Evolutionary conservation across 495 filamentous ascomycete species (phyloP).

Genomic region (Neurospora sp.): DNA sequence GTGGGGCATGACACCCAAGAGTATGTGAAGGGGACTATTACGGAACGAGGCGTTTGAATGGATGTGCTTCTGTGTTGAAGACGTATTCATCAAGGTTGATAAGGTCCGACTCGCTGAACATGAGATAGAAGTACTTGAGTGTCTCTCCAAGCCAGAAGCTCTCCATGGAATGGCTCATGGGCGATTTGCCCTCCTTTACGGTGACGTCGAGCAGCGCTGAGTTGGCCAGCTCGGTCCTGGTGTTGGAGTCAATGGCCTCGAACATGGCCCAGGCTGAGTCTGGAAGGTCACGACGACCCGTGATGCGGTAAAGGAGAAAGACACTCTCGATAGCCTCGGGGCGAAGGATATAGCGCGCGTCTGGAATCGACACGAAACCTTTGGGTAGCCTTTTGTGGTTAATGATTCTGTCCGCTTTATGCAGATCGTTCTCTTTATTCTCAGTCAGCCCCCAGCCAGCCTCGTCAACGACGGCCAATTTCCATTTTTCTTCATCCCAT

Average conservation of each 20-base stretch:
- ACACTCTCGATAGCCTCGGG: conserved; percentile 58
- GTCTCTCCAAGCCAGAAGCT: conserved; percentile 43
- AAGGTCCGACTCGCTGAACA: conserved; percentile 61
- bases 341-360: conserved; percentile 60
- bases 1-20: not conserved
- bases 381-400: conserved; percentile 50
- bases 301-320: conserved; percentile 61
- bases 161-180: conserved; percentile 38
- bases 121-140: conserved; percentile 58
- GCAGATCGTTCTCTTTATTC: conserved; percentile 4
- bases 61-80: conserved; percentile 83
- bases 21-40: not conserved
- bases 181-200: conserved; percentile 12
- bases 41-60: conserved; percentile 38
- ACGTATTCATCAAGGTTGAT: conserved; percentile 67
- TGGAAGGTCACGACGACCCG: conserved; percentile 39
- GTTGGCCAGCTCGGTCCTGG: conserved; percentile 40
- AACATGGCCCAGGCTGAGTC: conserved; percentile 55
- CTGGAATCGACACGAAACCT: conserved; percentile 52
- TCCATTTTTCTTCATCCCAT: conserved; percentile 58
- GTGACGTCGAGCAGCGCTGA: conserved; percentile 37
- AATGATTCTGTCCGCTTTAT: conserved; percentile 30
- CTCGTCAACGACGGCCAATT: conserved; percentile 13
- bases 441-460: not conserved
- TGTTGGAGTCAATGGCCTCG: conserved; percentile 34